Conservation (phyloP, 116 monocot genomes). For the Iris pallida region DNA sequence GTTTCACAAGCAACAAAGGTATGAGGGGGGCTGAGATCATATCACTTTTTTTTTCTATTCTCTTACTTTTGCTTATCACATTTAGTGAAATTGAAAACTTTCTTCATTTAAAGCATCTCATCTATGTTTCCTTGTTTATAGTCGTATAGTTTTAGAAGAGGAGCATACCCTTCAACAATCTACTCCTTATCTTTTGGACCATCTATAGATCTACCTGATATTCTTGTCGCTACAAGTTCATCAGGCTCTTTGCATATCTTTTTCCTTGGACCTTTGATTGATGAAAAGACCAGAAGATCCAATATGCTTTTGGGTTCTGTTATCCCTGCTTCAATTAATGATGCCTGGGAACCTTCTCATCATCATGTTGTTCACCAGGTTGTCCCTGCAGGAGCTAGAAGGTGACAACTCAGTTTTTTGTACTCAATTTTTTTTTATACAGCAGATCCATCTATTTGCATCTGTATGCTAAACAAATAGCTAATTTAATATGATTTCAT, state of each 20-base stretch:
- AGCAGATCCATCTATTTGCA: neutral
- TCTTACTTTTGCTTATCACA: no score
- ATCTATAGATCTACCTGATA: slow-evolving; percentile 76
- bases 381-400: slow-evolving; percentile 59
- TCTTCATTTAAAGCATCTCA: neutral
- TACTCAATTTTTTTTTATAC: neutral
- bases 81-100: no score
- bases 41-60: no score
- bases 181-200: slow-evolving; percentile 90
- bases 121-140: slow-evolving; percentile 13
- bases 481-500: neutral
- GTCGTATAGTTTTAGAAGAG: slow-evolving; percentile 94
- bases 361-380: slow-evolving; percentile 84
- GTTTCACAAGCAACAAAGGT: slow-evolving; percentile 95
- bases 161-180: slow-evolving; percentile 84
- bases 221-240: slow-evolving; percentile 85
- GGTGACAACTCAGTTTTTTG: slow-evolving; percentile 32
- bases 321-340: slow-evolving; percentile 63
- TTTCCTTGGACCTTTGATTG: slow-evolving; percentile 47
- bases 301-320: slow-evolving; percentile 56
- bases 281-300: slow-evolving; percentile 56
- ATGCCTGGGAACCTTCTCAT: slow-evolving; percentile 60
- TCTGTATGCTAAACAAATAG: neutral
- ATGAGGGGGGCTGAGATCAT: neutral
- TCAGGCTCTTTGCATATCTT: slow-evolving; percentile 92